Conservation (phyloP, 2,329 filamentous ascomycete species). For the Aspergillus sp. region DNA sequence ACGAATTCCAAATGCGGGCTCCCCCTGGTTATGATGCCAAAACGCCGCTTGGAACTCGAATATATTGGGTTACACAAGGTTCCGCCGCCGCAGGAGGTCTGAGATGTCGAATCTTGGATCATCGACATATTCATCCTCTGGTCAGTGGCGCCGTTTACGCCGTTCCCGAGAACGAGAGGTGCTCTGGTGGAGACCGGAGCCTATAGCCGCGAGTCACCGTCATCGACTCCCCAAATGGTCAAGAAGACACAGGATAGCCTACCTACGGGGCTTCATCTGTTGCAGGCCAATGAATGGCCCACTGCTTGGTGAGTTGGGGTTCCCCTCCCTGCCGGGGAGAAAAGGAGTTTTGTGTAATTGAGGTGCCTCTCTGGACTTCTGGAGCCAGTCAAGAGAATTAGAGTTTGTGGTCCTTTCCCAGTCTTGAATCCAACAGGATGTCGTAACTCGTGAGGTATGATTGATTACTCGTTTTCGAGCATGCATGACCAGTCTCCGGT, state of each 20-base stretch:
- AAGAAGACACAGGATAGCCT: background rate
- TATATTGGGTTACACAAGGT: constrained; percentile 8
- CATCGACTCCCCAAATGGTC: background rate
- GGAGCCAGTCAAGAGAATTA: background rate
- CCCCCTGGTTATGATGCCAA: background rate
- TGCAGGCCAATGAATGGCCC: background rate
- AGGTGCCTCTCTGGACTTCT: no score
- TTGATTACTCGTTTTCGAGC: background rate
- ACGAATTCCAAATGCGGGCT: background rate
- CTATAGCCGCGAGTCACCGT: background rate
- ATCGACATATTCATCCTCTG: background rate
- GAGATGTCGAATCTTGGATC: constrained; percentile 12
- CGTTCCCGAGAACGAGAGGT: background rate
- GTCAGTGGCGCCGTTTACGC: background rate
- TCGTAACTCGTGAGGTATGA: background rate
- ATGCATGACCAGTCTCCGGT: background rate
- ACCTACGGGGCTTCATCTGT: background rate
- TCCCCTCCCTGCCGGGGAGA: background rate
- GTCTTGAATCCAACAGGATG: background rate
- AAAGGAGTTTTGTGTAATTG: background rate
- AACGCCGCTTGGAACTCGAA: background rate
- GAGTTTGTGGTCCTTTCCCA: background rate
- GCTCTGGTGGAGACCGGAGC: constrained; percentile 1
- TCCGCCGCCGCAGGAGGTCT: background rate
- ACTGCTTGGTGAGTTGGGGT: background rate